Conservation (phyloP, 1,284 basidiomycete species). For the Gymnopus androsaceus region DNA sequence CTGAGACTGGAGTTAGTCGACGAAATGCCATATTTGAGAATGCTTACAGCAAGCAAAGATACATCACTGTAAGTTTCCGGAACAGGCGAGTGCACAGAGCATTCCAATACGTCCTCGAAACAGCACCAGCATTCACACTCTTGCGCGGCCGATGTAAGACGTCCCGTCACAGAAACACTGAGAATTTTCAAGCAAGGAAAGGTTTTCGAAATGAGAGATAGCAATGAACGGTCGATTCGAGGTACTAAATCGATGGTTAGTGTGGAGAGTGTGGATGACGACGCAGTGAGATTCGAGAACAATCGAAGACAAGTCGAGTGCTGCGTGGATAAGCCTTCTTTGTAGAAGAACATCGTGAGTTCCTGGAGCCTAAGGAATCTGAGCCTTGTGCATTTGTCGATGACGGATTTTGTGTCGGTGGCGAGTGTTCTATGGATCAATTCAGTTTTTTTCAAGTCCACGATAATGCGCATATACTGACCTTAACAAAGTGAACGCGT, state of each 20-base stretch:
- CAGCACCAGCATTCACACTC: slow-evolving; percentile 58
- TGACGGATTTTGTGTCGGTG: slow-evolving; percentile 18
- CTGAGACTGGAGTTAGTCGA: slow-evolving; percentile 24
- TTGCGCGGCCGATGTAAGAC: slow-evolving; percentile 43
- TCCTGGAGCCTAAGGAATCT: slow-evolving; percentile 30
- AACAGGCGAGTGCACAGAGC: slow-evolving; percentile 62
- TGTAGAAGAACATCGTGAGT: slow-evolving; percentile 38
- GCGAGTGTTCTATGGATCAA: background rate
- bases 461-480: slow-evolving; percentile 27
- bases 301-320: slow-evolving; percentile 32
- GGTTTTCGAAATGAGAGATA: slow-evolving; percentile 44
- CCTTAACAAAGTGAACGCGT: slow-evolving; percentile 40
- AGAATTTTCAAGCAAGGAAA: slow-evolving; percentile 50
- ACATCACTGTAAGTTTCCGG: slow-evolving; percentile 47
- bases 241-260: slow-evolving; percentile 55
- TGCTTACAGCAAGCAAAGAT: slow-evolving; percentile 51
- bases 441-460: background rate
- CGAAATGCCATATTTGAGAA: background rate
- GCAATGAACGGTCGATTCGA: slow-evolving; percentile 50
- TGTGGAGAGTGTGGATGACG: slow-evolving; percentile 34
- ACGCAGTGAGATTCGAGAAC: slow-evolving; percentile 30
- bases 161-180: slow-evolving; percentile 57
- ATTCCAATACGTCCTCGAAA: slow-evolving; percentile 58
- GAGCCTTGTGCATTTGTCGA: slow-evolving; percentile 18
- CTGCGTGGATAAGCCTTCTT: slow-evolving; percentile 42